These are phyloP conservation scores for Colletotrichum caudatum DNA, from an alignment of 2,329 filamentous ascomycete genomes.

Conservation along the genomic window DNA sequence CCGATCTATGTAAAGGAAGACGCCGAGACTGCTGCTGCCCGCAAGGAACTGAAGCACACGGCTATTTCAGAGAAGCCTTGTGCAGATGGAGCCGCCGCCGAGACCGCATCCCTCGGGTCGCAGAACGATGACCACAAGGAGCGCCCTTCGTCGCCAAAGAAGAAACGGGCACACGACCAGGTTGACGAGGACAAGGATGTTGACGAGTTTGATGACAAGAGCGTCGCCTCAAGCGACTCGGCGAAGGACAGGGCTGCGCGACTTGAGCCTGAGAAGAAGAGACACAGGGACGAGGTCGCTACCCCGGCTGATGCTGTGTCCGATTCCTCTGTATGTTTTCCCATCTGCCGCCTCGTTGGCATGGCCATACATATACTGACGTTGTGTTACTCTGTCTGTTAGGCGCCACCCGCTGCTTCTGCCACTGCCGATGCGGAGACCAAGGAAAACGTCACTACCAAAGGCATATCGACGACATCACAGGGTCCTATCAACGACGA, in stretches of 20 bases:
- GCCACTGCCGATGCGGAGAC: conserved; percentile 16
- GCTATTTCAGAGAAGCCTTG: conserved; percentile 66
- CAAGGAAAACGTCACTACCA: conserved; percentile 40
- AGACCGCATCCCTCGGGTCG: conserved; percentile 46
- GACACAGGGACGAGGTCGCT: conserved; percentile 64
- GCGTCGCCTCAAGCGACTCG: conserved; percentile 57
- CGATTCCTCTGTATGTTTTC: conserved; percentile 24
- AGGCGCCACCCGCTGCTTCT: conserved; percentile 23
- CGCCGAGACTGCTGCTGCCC: conserved; percentile 71
- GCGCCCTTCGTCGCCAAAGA: conserved; percentile 71
- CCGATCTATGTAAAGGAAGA: conserved; percentile 63
- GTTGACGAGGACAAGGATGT: conserved; percentile 63
- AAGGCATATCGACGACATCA: conserved; percentile 45
- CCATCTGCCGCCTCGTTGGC: neutral
- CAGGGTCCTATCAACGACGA: conserved; percentile 33
- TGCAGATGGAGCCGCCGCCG: conserved; percentile 45
- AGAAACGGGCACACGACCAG: conserved; percentile 70
- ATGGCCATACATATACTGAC: conserved; percentile 14
- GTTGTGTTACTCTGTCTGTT: neutral
- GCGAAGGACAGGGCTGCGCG: conserved; percentile 61
- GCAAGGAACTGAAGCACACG: conserved; percentile 74
- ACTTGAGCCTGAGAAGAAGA: conserved; percentile 73
- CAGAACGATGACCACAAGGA: conserved; percentile 59
- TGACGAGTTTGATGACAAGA: conserved; percentile 58
- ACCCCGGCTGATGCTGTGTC: conserved; percentile 45